Percentiles rank a stretch among this genome's conserved stretches.
phyloP scores from a whole-genome alignment of 352 stramenopile species.

The Phytophthora pistaciae region DNA sequence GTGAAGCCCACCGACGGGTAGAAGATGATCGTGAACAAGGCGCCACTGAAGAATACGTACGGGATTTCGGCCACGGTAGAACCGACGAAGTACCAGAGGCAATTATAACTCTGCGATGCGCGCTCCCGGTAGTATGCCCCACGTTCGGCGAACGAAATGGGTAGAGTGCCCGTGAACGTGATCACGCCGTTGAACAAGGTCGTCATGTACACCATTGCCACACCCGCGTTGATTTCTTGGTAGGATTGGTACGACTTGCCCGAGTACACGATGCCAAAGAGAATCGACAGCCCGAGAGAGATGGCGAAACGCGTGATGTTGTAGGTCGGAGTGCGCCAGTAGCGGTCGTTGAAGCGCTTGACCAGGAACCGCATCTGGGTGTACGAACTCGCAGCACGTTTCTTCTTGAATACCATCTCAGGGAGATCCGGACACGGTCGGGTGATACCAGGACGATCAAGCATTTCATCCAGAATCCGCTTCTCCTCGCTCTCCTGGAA shows the following conservation, averaged over 20 bases:
- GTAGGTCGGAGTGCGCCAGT: constrained; percentile 87
- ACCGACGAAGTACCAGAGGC: constrained; percentile 72
- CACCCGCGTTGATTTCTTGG: constrained; percentile 46
- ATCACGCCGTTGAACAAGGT: constrained; percentile 83
- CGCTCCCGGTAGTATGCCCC: constrained; percentile 90
- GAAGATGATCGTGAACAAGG: constrained; percentile 56
- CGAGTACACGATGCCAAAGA: constrained; percentile 77
- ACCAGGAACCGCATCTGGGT: constrained; percentile 41
- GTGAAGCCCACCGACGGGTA: constrained; percentile 61
- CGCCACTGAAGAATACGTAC: constrained; percentile 49
- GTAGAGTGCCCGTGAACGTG: constrained; percentile 76
- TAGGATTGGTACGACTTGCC: constrained; percentile 46
- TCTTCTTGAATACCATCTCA: constrained; percentile 44
- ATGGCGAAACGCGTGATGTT: constrained; percentile 80
- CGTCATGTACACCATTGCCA: constrained; percentile 84
- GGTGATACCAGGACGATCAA: constrained; percentile 33
- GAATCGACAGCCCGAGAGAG: constrained; percentile 61
- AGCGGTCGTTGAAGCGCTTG: constrained; percentile 35
- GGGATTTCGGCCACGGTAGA: constrained; percentile 84
- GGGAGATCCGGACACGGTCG: constrained; percentile 19
- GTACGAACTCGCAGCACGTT: constrained; percentile 37
- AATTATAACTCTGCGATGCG: constrained; percentile 87
- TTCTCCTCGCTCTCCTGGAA: constrained; percentile 48
- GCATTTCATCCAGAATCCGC: constrained; percentile 13
- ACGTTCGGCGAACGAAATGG: constrained; percentile 83